phyloP scores from a whole-genome alignment of 441 rosid species.

The Daphne laureola region DNA sequence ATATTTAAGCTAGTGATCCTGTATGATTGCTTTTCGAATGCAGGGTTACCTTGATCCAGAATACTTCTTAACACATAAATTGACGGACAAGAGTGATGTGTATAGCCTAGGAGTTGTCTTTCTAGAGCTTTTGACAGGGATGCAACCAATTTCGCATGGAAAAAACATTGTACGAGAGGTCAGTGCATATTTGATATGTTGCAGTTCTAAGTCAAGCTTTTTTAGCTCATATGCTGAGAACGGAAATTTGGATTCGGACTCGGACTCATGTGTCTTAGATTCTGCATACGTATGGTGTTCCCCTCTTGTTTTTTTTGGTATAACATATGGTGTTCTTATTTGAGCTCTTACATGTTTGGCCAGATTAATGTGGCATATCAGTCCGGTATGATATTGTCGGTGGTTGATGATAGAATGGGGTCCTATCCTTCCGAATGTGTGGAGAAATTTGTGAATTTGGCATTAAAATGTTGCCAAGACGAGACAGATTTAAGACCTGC shows the following conservation, averaged over 20 bases:
- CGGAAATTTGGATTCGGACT: too few relatives aligned
- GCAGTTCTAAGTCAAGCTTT: constrained; percentile 1
- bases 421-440: constrained; percentile 81
- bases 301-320: too few relatives aligned
- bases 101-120: constrained; percentile 96
- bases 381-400: constrained; percentile 69
- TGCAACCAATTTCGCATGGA: constrained; percentile 91
- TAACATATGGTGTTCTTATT: too few relatives aligned
- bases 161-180: constrained; percentile 98
- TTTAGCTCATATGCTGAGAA: too few relatives aligned
- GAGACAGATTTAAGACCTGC: constrained; percentile 80
- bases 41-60: constrained; percentile 99
- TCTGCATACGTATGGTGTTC: background rate
- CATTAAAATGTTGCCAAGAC: constrained; percentile 65
- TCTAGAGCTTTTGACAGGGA: constrained; percentile 85
- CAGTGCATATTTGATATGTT: constrained; percentile 6
- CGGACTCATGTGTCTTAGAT: background rate
- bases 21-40: constrained; percentile 12
- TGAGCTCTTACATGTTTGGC: background rate
- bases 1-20: too few relatives aligned
- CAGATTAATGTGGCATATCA: constrained; percentile 69
- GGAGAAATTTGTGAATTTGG: constrained; percentile 70
- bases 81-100: constrained; percentile 97
- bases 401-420: constrained; percentile 75
- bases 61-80: constrained; percentile 85